These are phyloP conservation scores for Salix exigua DNA, from an alignment of 345 rosid genomes.

Conservation along the genomic window DNA sequence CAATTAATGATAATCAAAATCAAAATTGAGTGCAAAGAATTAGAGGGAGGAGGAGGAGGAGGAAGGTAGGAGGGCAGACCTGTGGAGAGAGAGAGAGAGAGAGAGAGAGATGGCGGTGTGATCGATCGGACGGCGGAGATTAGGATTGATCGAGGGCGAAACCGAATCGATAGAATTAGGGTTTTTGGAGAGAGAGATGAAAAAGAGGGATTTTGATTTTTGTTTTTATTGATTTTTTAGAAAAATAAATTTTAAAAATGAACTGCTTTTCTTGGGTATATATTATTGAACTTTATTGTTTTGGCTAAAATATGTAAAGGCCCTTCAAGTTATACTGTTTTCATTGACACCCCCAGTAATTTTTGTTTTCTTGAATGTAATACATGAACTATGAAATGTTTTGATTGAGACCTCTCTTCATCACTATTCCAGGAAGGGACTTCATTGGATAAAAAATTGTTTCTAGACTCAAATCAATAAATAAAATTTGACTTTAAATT, in stretches of 20 bases:
- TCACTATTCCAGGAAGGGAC: too few relatives aligned
- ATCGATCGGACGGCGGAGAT: conserved; percentile 22
- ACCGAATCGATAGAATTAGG: conserved; percentile 45
- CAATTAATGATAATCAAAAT: not conserved
- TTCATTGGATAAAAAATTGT: not conserved
- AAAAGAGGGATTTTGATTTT: not conserved
- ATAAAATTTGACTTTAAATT: not conserved
- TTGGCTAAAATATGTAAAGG: not conserved
- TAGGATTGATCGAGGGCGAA: conserved; percentile 45
- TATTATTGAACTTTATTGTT: not conserved
- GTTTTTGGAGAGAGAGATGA: conserved; percentile 27
- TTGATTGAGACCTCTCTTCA: not conserved
- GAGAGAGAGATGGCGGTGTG: not conserved
- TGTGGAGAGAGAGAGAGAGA: not conserved
- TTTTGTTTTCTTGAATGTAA: too few relatives aligned
- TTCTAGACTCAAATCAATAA: not conserved
- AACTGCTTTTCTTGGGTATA: not conserved
- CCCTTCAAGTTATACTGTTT: not conserved
- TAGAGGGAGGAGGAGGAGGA: not conserved
- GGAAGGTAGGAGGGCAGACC: conserved; percentile 7
- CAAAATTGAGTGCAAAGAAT: not conserved
- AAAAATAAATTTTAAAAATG: not conserved
- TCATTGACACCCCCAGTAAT: not conserved
- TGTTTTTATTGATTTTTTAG: not conserved
- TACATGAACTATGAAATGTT: not conserved